Base-by-base conservation (phyloP, 2,329 filamentous ascomycete genomes). In the Alternaria solani region DNA sequence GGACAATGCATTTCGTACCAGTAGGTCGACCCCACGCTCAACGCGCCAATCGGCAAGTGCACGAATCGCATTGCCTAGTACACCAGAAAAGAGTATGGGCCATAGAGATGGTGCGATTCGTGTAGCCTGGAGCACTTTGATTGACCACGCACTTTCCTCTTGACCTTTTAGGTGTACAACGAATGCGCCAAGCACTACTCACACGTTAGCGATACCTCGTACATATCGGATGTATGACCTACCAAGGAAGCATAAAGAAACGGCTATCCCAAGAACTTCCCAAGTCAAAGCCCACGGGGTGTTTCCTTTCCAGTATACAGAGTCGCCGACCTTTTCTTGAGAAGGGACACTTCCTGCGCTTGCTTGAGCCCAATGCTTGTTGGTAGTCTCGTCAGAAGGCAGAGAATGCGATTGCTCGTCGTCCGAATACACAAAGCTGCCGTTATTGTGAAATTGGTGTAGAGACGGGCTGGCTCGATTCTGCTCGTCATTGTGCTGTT, bases 11-110 rank as follows among this genome's bases (percentile, higher is more conserved):
- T 46, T 7, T 28, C 43, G 25, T 55, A 55, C 57, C 46, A 63
- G 18, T 16, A 61, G 49, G 11, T 36, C 26, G n/a, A 59, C 34
- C 3, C 61, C 61, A 32, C 55, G 41, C 28, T 61, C 61, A 12
- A 61, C 58, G 20, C 42, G 36, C 61, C 61, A 64, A 26, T 62
- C 55, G 3, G 58, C 61, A 6, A 61, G 49, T 4, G 57, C 41
- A 14, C 46, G 39, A 20, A 64, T 38, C 11, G 58, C 58, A 34
- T 52, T 64, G 12, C 58, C 61, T 23, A 62, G 16, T 7, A 64
- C 41, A 8, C 55, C 51, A 9, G 61, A 64, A 9, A 64, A 64
- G 12, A 62, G 9, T 12, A 64, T 61, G 2, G 55, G 61, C 58
- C 61, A 62, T 14, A 64, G 20, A 1, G 58, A 59, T 16, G 61